These are phyloP conservation scores for Arabidopsis suecica DNA, from an alignment of 345 rosid genomes.

Conservation along the genomic window DNA sequence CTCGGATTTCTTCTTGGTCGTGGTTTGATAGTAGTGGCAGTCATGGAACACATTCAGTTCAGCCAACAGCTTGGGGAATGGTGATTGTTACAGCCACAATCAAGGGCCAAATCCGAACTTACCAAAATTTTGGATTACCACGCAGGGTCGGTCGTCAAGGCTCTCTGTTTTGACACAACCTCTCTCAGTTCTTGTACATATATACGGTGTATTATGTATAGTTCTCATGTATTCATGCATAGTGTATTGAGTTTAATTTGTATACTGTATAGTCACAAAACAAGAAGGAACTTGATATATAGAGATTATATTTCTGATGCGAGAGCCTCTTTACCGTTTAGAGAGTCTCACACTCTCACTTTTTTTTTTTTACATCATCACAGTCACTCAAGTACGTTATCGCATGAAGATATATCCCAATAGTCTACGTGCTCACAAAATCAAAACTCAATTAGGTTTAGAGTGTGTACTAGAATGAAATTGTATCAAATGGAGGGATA, in stretches of 20 bases:
- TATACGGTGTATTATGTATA: conserved; percentile 13
- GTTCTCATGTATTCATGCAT: conserved; percentile 18
- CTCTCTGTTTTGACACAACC: conserved; percentile 48
- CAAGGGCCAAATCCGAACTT: conserved; percentile 80
- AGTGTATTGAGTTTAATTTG: conserved; percentile 17
- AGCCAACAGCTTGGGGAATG: conserved; percentile 92
- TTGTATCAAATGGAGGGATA: background rate
- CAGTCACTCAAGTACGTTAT: background rate
- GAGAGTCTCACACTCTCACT: background rate
- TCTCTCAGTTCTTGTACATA: conserved; percentile 11
- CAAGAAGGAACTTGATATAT: background rate
- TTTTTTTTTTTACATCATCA: too few relatives aligned
- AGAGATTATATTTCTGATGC: background rate
- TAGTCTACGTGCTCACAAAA: background rate
- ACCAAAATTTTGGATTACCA: conserved; percentile 89
- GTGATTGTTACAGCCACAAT: conserved; percentile 89
- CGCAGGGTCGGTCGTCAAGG: conserved; percentile 70
- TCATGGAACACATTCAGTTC: conserved; percentile 48
- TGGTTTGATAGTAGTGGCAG: conserved; percentile 65
- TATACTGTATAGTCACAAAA: conserved; percentile 8
- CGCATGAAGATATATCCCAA: background rate
- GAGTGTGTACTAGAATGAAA: background rate
- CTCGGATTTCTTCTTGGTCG: conserved; percentile 63
- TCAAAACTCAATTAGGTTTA: background rate
- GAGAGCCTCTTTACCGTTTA: background rate